Evolutionary conservation across 2,329 filamentous ascomycete genomes (phyloP).

Genomic region (Alternaria longipes): DNA sequence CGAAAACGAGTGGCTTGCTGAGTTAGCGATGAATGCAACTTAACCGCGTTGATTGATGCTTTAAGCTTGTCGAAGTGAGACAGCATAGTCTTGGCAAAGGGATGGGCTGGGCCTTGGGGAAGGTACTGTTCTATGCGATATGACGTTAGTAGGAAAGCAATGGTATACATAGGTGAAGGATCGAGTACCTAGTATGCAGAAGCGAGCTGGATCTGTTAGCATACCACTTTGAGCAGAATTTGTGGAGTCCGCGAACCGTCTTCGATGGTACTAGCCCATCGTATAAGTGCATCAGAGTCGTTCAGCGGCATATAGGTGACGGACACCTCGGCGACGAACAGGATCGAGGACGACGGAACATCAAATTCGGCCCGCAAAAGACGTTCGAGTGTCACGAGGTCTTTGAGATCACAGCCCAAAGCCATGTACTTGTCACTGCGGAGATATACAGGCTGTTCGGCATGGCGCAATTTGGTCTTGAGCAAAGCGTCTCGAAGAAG

Average conservation of each 20-base stretch:
- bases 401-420: slow-evolving; percentile 80
- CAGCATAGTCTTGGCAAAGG: slow-evolving; percentile 88
- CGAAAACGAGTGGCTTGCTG: slow-evolving; percentile 75
- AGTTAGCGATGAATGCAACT: slow-evolving; percentile 71
- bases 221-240: background rate
- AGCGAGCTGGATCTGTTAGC: slow-evolving; percentile 66
- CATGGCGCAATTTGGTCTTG: slow-evolving; percentile 35
- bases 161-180: slow-evolving; percentile 3
- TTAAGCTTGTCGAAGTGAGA: slow-evolving; percentile 82
- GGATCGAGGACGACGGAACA: slow-evolving; percentile 67
- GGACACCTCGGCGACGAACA: slow-evolving; percentile 90
- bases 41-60: slow-evolving; percentile 78
- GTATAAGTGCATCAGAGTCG: slow-evolving; percentile 76
- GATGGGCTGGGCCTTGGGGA: slow-evolving; percentile 78
- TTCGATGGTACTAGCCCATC: slow-evolving; percentile 77
- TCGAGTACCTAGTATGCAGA: slow-evolving; percentile 71
- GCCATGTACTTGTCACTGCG: slow-evolving; percentile 76
- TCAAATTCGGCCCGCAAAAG: slow-evolving; percentile 68
- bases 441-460: slow-evolving; percentile 41
- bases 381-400: slow-evolving; percentile 68
- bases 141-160: slow-evolving; percentile 8
- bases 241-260: slow-evolving; percentile 62
- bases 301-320: slow-evolving; percentile 86
- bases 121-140: slow-evolving; percentile 74
- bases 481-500: slow-evolving; percentile 53